Evolutionary conservation across 2,329 filamentous ascomycete species (phyloP).

Genomic region (Elsinoe arachidis): DNA sequence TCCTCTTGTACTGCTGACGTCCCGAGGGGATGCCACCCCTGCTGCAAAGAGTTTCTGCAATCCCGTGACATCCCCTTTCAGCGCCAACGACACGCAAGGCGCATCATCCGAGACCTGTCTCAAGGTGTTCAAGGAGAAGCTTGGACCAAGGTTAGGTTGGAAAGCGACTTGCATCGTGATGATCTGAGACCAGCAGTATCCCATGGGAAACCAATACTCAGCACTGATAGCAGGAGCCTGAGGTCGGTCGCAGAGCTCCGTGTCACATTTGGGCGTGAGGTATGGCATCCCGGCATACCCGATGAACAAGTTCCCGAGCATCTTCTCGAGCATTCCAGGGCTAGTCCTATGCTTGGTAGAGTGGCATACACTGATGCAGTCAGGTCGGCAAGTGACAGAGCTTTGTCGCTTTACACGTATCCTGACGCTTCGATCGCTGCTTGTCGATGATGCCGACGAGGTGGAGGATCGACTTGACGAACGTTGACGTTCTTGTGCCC

Average conservation of each 20-base stretch:
- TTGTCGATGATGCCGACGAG: neutral
- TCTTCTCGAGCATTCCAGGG: constrained; percentile 18
- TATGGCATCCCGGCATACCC: constrained; percentile 25
- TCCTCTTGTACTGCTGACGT: constrained; percentile 26
- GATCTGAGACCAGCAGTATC: constrained; percentile 25
- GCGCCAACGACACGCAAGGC: constrained; percentile 25
- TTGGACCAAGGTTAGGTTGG: constrained; percentile 20
- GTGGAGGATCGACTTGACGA: neutral
- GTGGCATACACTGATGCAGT: constrained; percentile 22
- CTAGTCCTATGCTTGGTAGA: constrained; percentile 17
- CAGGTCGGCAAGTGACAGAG: constrained; percentile 16
- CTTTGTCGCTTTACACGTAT: neutral
- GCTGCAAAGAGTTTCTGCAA: constrained; percentile 25
- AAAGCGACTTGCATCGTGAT: constrained; percentile 22
- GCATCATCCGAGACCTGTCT: constrained; percentile 26
- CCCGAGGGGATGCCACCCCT: constrained; percentile 27
- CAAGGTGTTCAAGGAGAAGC: constrained; percentile 24
- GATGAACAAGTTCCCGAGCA: constrained; percentile 25
- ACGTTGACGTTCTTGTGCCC: neutral
- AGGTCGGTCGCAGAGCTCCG: constrained; percentile 19
- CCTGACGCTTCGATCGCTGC: neutral
- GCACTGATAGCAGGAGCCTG: constrained; percentile 21
- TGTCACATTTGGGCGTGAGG: constrained; percentile 22
- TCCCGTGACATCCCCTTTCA: constrained; percentile 26
- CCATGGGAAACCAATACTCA: constrained; percentile 29